These are phyloP conservation scores for Citrus medica DNA, from an alignment of 345 rosid species.

Conservation along the genomic window DNA sequence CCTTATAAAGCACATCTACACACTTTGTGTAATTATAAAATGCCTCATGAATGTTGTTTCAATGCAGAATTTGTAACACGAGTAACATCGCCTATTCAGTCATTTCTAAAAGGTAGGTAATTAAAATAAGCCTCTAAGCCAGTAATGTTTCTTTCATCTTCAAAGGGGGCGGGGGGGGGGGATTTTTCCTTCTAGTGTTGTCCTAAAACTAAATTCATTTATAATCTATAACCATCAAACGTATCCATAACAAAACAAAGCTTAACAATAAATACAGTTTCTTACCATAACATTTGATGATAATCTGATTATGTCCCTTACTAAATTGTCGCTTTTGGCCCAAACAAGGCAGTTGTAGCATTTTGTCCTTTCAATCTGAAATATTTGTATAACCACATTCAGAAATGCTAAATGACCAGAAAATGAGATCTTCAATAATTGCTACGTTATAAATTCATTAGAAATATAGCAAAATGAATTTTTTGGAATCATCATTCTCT, in stretches of 20 bases:
- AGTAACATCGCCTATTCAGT: background rate
- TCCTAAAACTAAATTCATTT: background rate
- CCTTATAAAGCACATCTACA: background rate
- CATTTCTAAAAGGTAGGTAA: background rate
- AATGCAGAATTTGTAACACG: background rate
- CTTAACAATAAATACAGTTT: slow-evolving; percentile 3
- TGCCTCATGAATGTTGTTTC: background rate
- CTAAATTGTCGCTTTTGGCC: slow-evolving; percentile 88
- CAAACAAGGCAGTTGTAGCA: slow-evolving; percentile 80
- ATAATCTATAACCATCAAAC: background rate
- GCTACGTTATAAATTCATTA: background rate
- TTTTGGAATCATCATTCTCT: background rate
- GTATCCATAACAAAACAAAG: background rate
- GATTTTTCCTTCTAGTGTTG: background rate
- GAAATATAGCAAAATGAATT: background rate
- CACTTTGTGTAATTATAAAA: background rate
- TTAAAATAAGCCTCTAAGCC: background rate
- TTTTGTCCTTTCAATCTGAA: slow-evolving; percentile 53
- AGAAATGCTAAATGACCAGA: background rate
- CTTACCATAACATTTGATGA: slow-evolving; percentile 57
- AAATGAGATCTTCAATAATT: background rate
- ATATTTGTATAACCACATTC: background rate
- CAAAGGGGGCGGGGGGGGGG: fast-evolving
- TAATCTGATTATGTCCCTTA: slow-evolving; percentile 62
- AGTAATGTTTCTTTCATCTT: background rate